Conservation (phyloP, 2,329 filamentous ascomycete genomes). For the Aciculosporium take region DNA sequence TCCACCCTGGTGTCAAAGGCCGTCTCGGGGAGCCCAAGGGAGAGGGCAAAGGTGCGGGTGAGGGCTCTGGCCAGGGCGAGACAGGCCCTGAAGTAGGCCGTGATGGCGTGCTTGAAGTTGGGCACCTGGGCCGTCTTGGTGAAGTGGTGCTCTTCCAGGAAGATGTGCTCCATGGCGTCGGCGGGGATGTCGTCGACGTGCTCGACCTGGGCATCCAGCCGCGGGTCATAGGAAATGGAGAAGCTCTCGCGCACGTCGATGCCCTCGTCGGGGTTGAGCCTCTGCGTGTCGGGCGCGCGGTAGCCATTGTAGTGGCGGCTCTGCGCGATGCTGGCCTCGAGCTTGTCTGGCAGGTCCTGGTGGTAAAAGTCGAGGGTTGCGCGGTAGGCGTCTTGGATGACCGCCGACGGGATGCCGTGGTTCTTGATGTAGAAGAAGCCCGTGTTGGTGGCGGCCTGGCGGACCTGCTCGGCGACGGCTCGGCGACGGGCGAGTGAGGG, state of each 20-base stretch:
- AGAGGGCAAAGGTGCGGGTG: slow-evolving; percentile 38
- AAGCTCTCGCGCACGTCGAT: slow-evolving; percentile 38
- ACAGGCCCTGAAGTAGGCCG: slow-evolving; percentile 33
- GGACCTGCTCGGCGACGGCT: slow-evolving; percentile 26
- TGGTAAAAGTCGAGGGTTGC: slow-evolving; percentile 32
- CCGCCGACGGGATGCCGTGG: slow-evolving; percentile 23
- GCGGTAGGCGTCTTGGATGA: slow-evolving; percentile 16
- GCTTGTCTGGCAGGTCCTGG: slow-evolving; percentile 29
- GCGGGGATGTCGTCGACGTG: slow-evolving; percentile 27
- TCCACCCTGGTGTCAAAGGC: slow-evolving; percentile 40
- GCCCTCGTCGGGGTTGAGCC: slow-evolving; percentile 35
- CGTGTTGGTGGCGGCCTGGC: slow-evolving; percentile 31
- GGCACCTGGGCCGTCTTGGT: slow-evolving; percentile 29
- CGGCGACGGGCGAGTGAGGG: slow-evolving; percentile 20
- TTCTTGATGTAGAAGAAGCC: slow-evolving; percentile 43
- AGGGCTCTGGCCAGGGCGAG: slow-evolving; percentile 36
- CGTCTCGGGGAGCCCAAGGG: slow-evolving; percentile 36
- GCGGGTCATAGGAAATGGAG: slow-evolving; percentile 36
- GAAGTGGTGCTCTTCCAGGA: slow-evolving; percentile 29
- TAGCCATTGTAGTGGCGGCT: slow-evolving; percentile 36
- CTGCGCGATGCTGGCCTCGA: slow-evolving; percentile 19
- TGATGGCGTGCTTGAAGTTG: slow-evolving; percentile 30
- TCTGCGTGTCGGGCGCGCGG: slow-evolving; percentile 23
- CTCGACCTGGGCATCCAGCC: slow-evolving; percentile 32
- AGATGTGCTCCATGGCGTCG: slow-evolving; percentile 26